Percentiles rank a stretch among this genome's conserved stretches.
phyloP scores from a whole-genome alignment of 2,329 filamentous ascomycete genomes.

The Bipolaris cookei region DNA sequence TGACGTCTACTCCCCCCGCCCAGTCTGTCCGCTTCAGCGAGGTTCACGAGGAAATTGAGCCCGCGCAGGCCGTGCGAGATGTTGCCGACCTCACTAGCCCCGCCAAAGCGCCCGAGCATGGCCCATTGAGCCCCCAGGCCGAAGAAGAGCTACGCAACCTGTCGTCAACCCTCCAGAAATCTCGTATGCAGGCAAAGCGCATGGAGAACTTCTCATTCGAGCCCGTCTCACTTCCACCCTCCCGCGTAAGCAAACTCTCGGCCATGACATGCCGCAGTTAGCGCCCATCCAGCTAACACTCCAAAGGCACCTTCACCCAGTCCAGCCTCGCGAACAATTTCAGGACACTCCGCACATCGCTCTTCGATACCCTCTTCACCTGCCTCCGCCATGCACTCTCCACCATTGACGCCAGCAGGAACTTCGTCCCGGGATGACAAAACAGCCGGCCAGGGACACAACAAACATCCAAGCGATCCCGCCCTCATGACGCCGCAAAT shows the following conservation, averaged over 20 bases:
- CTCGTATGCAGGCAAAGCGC: constrained; percentile 79
- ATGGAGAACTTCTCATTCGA: constrained; percentile 90
- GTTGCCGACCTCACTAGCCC: constrained; percentile 38
- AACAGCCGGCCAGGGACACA: constrained; percentile 42
- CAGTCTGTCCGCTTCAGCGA: constrained; percentile 52
- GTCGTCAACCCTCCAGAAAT: constrained; percentile 73
- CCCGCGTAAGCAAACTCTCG: constrained; percentile 67
- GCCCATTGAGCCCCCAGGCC: constrained; percentile 52
- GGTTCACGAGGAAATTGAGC: constrained; percentile 49
- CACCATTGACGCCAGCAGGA: constrained; percentile 85
- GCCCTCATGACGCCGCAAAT: constrained; percentile 64
- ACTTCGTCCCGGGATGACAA: constrained; percentile 66
- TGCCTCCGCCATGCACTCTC: constrained; percentile 77
- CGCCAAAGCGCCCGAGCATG: constrained; percentile 27
- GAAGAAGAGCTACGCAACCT: constrained; percentile 73
- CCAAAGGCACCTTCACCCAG: constrained; percentile 57
- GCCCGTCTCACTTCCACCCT: constrained; percentile 84
- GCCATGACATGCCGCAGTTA: constrained; percentile 2
- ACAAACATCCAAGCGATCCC: constrained; percentile 50
- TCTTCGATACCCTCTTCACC: constrained; percentile 68
- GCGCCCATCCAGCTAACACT: constrained; percentile 32
- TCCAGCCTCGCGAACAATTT: constrained; percentile 53
- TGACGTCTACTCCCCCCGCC: constrained; percentile 32
- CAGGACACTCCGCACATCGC: constrained; percentile 57
- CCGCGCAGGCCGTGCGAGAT: constrained; percentile 41